These are phyloP conservation scores for Gynandropsis gynandra DNA, from an alignment of 345 rosid species.

Conservation along the genomic window DNA sequence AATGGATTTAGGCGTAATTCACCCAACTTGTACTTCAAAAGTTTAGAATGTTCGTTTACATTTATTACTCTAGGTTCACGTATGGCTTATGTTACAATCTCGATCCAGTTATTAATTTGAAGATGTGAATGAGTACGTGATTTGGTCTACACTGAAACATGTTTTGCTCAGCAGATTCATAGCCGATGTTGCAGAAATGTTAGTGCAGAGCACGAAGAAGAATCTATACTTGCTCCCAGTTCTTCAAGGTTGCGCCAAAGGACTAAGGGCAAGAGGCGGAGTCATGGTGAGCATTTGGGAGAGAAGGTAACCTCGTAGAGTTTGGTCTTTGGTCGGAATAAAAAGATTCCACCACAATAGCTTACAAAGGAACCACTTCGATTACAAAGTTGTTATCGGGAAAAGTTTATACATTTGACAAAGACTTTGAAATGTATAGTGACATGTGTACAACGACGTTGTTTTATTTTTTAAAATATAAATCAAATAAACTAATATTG, in stretches of 20 bases:
- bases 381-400: conserved; percentile 36
- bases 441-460: too few species aligned
- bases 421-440: conserved; percentile 41
- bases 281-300: conserved; percentile 62
- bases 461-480: too few species aligned
- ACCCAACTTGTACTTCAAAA: too few species aligned
- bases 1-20: too few species aligned
- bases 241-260: conserved; percentile 69
- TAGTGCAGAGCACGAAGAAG: conserved; percentile 67
- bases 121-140: neutral
- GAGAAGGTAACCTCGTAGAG: conserved; percentile 63
- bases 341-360: conserved; percentile 33
- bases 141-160: neutral
- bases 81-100: too few species aligned
- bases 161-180: conserved; percentile 39
- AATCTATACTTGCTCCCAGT: conserved; percentile 85
- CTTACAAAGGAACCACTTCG: conserved; percentile 44
- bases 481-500: too few species aligned
- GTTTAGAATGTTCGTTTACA: too few species aligned
- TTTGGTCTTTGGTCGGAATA: conserved; percentile 44
- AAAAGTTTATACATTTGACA: conserved; percentile 44
- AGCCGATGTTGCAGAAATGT: conserved; percentile 77
- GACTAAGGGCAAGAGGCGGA: conserved; percentile 75
- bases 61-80: too few species aligned
- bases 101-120: too few species aligned